Conservation (phyloP, 331 rosid genomes). For the Acacia concinna region DNA sequence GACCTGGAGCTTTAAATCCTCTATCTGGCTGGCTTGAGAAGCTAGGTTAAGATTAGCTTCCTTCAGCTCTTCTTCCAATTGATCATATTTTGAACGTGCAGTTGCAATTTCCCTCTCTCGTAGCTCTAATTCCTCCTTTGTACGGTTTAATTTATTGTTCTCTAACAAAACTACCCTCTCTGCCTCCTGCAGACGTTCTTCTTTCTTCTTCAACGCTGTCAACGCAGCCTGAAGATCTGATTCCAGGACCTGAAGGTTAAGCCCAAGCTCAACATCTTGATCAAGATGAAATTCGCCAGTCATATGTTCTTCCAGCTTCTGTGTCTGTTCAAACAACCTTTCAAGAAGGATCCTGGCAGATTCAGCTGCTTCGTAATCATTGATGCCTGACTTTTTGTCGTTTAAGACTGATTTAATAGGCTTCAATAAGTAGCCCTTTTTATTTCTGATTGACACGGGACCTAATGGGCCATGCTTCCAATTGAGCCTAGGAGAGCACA, state of each 20-base stretch:
- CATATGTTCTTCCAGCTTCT: constrained; percentile 66
- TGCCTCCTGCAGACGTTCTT: constrained; percentile 72
- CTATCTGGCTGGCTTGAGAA: constrained; percentile 67
- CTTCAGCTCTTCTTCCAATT: constrained; percentile 66
- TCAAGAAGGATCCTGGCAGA: constrained; percentile 83
- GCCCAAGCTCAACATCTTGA: constrained; percentile 45
- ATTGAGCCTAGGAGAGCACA: constrained; percentile 44
- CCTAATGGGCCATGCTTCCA: constrained; percentile 38
- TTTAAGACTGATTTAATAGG: constrained; percentile 50
- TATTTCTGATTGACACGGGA: constrained; percentile 26
- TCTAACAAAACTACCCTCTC: constrained; percentile 65
- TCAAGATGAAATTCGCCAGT: constrained; percentile 36
- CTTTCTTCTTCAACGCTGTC: constrained; percentile 65
- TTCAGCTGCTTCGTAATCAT: constrained; percentile 61
- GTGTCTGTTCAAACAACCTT: constrained; percentile 78
- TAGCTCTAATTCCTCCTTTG: constrained; percentile 74
- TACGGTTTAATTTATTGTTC: constrained; percentile 49
- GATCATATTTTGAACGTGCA: constrained; percentile 53
- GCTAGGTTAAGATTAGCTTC: constrained; percentile 54
- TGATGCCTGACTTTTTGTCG: constrained; percentile 39
- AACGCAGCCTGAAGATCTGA: constrained; percentile 74
- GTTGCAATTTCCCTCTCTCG: constrained; percentile 66
- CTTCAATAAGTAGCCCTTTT: constrained; percentile 35
- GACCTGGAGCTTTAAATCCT: constrained; percentile 62
- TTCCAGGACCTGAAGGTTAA: constrained; percentile 67